These are phyloP conservation scores for Stephania cephalantha DNA, from an alignment of 164 flowering plant species.

Conservation along the genomic window DNA sequence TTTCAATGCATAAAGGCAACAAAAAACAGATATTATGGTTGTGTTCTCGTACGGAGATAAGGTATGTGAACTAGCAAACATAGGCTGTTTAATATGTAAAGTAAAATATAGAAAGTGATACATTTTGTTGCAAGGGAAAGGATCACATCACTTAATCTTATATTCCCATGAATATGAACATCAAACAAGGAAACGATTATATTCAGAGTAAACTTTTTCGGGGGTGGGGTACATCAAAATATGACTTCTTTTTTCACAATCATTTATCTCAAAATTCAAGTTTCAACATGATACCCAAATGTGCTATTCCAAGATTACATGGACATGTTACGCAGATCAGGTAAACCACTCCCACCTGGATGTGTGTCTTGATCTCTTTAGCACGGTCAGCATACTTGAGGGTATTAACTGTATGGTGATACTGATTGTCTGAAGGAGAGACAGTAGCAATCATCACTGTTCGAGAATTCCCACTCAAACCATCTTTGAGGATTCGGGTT, in stretches of 20 bases:
- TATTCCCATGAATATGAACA: not conserved
- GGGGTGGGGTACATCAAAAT: not conserved
- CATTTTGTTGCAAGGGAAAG: not conserved
- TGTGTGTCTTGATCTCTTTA: slow-evolving; percentile 85
- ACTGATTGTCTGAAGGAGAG: slow-evolving; percentile 76
- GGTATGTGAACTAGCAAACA: not conserved
- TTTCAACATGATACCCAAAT: not conserved
- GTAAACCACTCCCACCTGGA: slow-evolving; percentile 44
- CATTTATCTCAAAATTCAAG: not conserved
- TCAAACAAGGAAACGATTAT: not conserved
- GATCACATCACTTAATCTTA: not conserved
- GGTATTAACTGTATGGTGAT: slow-evolving; percentile 84
- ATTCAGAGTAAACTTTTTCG: not conserved
- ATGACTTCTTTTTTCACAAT: not conserved
- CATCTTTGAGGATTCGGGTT: slow-evolving; percentile 91
- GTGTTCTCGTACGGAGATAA: not conserved
- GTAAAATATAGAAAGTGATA: not conserved
- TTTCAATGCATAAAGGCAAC: not conserved
- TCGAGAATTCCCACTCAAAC: slow-evolving; percentile 88
- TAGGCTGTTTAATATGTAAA: not conserved
- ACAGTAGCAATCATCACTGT: slow-evolving; percentile 87
- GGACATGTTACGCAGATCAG: not conserved
- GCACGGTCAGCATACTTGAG: slow-evolving; percentile 92
- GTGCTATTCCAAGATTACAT: not conserved
- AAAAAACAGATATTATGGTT: not conserved